These are phyloP conservation scores for Cladosporium sp. DNA, from an alignment of 2,329 filamentous ascomycete genomes.

Conservation along the genomic window DNA sequence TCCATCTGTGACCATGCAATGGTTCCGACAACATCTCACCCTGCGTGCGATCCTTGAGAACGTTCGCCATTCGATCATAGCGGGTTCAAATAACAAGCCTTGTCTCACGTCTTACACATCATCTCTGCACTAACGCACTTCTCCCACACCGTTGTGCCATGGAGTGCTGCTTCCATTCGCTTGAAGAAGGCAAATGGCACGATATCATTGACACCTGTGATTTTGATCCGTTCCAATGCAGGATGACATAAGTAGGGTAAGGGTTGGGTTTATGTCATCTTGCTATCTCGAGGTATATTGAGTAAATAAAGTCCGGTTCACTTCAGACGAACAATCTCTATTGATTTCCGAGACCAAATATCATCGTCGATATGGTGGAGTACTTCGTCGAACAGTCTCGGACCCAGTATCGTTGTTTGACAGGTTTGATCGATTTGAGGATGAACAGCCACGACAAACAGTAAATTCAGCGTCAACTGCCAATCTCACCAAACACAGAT, in stretches of 20 bases:
- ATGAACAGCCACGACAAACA: background rate
- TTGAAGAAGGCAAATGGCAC: background rate
- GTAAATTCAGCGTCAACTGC: no score
- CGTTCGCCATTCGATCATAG: no score
- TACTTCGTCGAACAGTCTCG: background rate
- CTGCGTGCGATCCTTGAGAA: no score
- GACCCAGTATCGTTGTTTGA: background rate
- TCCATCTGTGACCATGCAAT: background rate
- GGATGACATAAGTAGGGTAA: background rate
- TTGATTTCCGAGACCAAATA: background rate
- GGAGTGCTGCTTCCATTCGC: background rate
- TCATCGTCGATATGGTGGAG: background rate
- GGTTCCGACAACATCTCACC: background rate
- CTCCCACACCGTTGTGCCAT: background rate
- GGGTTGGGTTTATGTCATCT: background rate
- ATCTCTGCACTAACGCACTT: background rate
- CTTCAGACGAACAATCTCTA: background rate
- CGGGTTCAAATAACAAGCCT: background rate
- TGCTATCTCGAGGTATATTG: background rate
- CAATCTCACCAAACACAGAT: no score
- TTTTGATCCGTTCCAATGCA: background rate
- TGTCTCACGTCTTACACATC: background rate
- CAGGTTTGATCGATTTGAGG: background rate
- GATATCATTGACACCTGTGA: background rate
- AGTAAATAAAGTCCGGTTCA: rapidly evolving